These are phyloP conservation scores for Seiridium cupressi DNA, from an alignment of 2,329 filamentous ascomycete species.

Conservation along the genomic window DNA sequence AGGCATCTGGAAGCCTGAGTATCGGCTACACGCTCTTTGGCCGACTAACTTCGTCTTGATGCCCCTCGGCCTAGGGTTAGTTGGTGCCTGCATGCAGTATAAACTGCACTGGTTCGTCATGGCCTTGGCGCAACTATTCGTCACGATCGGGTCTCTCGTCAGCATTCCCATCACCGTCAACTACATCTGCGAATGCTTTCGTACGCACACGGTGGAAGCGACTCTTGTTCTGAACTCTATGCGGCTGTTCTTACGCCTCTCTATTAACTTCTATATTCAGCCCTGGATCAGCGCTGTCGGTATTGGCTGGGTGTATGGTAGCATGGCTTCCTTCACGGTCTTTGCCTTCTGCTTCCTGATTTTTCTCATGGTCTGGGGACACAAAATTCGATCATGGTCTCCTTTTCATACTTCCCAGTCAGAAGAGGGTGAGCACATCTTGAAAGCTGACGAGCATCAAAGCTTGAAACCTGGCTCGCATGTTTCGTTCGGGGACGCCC, in stretches of 20 bases:
- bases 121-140: background rate
- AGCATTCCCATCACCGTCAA: background rate
- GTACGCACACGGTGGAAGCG: background rate
- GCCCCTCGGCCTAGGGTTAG: background rate
- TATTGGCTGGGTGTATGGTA: background rate
- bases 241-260: background rate
- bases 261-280: background rate
- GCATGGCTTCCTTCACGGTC: background rate
- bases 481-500: too few species aligned
- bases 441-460: too few species aligned
- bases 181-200: background rate
- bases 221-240: background rate
- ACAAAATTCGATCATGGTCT: background rate
- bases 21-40: background rate
- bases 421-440: background rate
- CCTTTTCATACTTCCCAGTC: background rate
- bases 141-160: background rate
- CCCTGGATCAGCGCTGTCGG: background rate
- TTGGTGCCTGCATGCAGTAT: background rate
- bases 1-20: slow-evolving; percentile 1
- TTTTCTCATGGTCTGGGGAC: background rate
- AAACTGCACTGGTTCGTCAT: slow-evolving; percentile 1
- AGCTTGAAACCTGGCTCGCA: too few species aligned
- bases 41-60: background rate
- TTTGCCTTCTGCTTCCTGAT: background rate